Percentiles rank a stretch among this genome's conserved stretches.
phyloP scores from a whole-genome alignment of 495 filamentous ascomycete genomes.

The Penicillium ochrochloron region DNA sequence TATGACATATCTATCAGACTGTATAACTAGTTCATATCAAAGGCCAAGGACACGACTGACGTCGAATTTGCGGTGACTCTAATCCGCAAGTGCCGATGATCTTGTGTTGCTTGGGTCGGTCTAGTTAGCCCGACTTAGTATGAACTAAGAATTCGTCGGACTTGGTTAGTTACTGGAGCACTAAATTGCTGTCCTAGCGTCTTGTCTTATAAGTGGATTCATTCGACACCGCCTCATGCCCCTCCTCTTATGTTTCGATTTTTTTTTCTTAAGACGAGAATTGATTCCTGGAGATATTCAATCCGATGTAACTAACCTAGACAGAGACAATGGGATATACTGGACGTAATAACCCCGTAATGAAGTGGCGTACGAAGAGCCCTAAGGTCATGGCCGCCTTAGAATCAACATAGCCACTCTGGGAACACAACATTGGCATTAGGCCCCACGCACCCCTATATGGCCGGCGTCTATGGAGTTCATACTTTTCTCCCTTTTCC shows the following conservation, averaged over 20 bases:
- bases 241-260: constrained; percentile 18
- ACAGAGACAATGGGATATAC: neutral
- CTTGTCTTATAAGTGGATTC: constrained; percentile 24
- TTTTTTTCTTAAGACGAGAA: neutral
- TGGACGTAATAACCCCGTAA: neutral
- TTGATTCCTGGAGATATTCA: neutral
- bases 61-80: constrained; percentile 7
- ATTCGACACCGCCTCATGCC: constrained; percentile 33
- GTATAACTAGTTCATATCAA: neutral
- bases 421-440: neutral
- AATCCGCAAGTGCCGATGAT: constrained; percentile 4
- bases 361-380: neutral
- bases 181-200: neutral
- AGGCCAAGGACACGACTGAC: neutral
- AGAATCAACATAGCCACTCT: neutral
- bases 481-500: neutral
- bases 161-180: neutral
- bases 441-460: neutral
- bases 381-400: neutral
- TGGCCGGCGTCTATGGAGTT: neutral
- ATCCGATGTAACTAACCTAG: neutral
- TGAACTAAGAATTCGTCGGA: neutral
- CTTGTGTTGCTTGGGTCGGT: constrained; percentile 2
- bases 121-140: neutral
- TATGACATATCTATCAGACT: too few species aligned